Conservation (phyloP, 805 yeast genomes). For the Vanderwaltozyma verrucispora region DNA sequence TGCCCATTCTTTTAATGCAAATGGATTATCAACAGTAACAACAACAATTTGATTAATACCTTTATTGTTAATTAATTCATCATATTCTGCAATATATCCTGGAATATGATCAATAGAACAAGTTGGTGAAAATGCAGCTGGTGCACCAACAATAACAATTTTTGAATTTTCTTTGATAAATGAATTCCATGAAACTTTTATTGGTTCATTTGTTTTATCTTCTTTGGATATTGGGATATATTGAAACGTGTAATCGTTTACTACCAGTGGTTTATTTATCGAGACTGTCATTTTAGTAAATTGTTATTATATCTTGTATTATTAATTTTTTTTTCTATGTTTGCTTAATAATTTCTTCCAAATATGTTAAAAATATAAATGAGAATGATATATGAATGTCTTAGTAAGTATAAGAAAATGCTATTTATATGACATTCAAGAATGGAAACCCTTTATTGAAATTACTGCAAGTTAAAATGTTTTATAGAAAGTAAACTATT, state of each 20-base stretch:
- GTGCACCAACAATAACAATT: slow-evolving; percentile 48
- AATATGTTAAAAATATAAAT: too few species aligned
- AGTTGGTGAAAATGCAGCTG: slow-evolving; percentile 80
- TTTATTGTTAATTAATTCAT: neutral
- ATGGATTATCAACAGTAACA: neutral
- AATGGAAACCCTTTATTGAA: too few species aligned
- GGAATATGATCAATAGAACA: slow-evolving; percentile 64
- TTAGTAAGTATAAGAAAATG: too few species aligned
- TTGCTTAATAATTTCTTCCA: too few species aligned
- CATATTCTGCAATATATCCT: slow-evolving; percentile 30
- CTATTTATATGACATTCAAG: too few species aligned
- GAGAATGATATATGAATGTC: too few species aligned
- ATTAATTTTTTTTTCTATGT: too few species aligned
- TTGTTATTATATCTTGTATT: too few species aligned
- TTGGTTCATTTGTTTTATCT: neutral
- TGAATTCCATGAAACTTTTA: neutral
- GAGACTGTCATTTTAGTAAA: neutral
- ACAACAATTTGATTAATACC: neutral
- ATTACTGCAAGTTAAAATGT: too few species aligned
- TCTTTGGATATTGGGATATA: neutral
- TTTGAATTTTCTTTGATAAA: neutral
- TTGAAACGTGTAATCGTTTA: neutral
- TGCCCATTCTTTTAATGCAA: neutral
- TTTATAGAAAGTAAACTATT: too few species aligned
- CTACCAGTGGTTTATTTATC: neutral